phyloP scores from a whole-genome alignment of 2,329 filamentous ascomycete species.

The Penicillium olsonii region DNA sequence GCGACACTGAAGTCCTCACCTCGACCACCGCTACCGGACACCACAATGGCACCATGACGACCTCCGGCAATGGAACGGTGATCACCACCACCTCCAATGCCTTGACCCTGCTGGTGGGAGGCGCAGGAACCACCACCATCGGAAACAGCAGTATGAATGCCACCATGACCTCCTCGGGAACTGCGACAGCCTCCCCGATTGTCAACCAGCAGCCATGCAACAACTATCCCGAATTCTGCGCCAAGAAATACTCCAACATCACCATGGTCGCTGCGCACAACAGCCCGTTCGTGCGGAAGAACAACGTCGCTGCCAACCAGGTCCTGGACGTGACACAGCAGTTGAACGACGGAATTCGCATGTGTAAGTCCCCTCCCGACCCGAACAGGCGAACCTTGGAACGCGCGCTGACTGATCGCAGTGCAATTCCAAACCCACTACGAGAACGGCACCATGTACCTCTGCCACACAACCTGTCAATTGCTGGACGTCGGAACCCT shows the following conservation, averaged over 20 bases:
- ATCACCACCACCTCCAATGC: conserved; percentile 40
- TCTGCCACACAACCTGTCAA: conserved; percentile 84
- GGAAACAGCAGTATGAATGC: conserved; percentile 45
- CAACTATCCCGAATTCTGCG: conserved; percentile 74
- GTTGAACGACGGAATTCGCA: conserved; percentile 70
- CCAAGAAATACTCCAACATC: conserved; percentile 76
- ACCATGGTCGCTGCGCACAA: conserved; percentile 79
- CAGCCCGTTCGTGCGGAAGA: conserved; percentile 70
- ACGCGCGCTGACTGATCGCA: conserved; percentile 25
- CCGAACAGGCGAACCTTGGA: neutral
- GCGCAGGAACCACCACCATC: conserved; percentile 45
- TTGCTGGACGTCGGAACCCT: conserved; percentile 80
- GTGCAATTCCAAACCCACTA: conserved; percentile 63
- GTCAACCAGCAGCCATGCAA: conserved; percentile 81
- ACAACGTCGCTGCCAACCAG: conserved; percentile 78
- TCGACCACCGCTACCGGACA: conserved; percentile 27
- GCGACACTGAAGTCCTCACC: conserved; percentile 15
- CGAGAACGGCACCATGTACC: conserved; percentile 63
- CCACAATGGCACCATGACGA: conserved; percentile 26
- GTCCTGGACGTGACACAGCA: conserved; percentile 66
- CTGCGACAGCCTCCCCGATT: conserved; percentile 42
- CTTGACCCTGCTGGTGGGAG: conserved; percentile 43
- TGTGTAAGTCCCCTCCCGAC: conserved; percentile 46
- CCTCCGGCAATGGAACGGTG: conserved; percentile 27
- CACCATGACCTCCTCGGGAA: conserved; percentile 51